These are phyloP conservation scores for Xylaria nigripes DNA, from an alignment of 495 filamentous ascomycete genomes.

Conservation along the genomic window DNA sequence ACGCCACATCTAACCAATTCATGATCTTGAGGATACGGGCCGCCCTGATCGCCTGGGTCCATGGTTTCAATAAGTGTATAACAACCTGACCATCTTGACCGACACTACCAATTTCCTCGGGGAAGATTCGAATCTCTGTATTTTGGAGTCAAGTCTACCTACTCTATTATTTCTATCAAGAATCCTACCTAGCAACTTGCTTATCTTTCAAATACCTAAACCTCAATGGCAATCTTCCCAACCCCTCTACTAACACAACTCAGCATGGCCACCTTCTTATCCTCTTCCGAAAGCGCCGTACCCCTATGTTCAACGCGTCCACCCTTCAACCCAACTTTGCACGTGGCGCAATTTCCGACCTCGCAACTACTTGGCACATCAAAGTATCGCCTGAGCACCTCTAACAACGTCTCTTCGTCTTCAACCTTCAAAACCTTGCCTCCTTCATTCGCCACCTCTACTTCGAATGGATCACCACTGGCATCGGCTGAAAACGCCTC, in stretches of 20 bases:
- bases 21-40: too few species aligned
- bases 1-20: too few species aligned
- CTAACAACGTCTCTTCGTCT: conserved; percentile 37
- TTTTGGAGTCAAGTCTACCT: too few species aligned
- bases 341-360: conserved; percentile 55
- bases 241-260: conserved; percentile 43
- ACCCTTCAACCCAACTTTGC: conserved; percentile 37
- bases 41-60: too few species aligned
- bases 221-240: conserved; percentile 38
- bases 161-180: too few species aligned
- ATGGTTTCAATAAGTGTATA: too few species aligned
- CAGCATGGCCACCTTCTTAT: conserved; percentile 36
- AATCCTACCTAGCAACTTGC: too few species aligned
- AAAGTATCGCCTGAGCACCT: conserved; percentile 33
- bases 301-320: conserved; percentile 49
- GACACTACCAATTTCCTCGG: too few species aligned
- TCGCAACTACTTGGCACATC: conserved; percentile 46
- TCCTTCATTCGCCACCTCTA: conserved; percentile 31
- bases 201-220: conserved; percentile 17
- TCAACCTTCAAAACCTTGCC: conserved; percentile 27
- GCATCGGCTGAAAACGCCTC: conserved; percentile 47
- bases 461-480: conserved; percentile 49
- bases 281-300: conserved; percentile 37
- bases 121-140: too few species aligned
- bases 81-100: too few species aligned